Base-by-base conservation (phyloP, 352 stramenopile genomes). In the Saprolegnia parasitica region DNA sequence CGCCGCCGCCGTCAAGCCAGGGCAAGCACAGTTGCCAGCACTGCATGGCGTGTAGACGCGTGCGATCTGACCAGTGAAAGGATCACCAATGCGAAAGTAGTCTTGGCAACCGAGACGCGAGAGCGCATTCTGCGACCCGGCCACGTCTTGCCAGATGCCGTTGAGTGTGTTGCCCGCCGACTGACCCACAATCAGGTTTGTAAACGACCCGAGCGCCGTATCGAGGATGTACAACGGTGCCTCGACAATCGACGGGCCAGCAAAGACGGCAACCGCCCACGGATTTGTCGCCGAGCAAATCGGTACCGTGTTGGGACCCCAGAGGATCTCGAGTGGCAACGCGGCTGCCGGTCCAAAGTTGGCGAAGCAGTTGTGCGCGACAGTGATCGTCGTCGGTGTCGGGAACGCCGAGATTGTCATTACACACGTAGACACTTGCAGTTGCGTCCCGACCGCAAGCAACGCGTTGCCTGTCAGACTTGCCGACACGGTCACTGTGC, bases 241-340 rank as follows among this genome's bases (percentile, higher is more conserved):
- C 26, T 62, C 29, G 2, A 70, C 16, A 13, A 70, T 47, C 5
- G 63, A 70, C 10, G 35, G 21, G 11, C 63, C 63, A 8, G 63
- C 24, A 52, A 55, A 70, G 18, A 23, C 61, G 5, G 54, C 46
- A n/a, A 24, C 10, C 15, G 46, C n/a, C 86, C 84, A 93, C 0
- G 85, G 77, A 46, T 93, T 77, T 0, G 63, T 49, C 0, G 52
- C 56, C 1, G 73, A 54, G 35, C 87, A 95, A 6, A 95, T 67
- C 5, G 87, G 85, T 1, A 95, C 61, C 61, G 90, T 64, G 0
- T 83, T 83, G 4, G 87, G 84, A 0, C 87, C 87, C 56, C 80
- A 87, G 67, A 91, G 83, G 0, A 93, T 60, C 56, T 74, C 76
- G 26, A 95, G 70, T 13, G 60, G 46, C 0, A 80, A 72, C 10